Conservation (phyloP, 2,329 filamentous ascomycete genomes). For the Cladophialophora yegresii region DNA sequence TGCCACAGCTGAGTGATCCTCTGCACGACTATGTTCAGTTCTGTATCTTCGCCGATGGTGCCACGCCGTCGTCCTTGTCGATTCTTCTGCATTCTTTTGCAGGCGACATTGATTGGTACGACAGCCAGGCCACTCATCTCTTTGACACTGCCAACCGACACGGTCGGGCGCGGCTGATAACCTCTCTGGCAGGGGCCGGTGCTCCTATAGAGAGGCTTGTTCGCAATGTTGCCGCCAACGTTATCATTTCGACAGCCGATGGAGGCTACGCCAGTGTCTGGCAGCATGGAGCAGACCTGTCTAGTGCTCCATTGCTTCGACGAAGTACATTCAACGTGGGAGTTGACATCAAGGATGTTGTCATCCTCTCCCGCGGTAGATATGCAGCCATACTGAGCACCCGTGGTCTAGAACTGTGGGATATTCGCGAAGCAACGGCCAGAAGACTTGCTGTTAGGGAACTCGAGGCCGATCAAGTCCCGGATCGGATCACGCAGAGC, state of each 20-base stretch:
- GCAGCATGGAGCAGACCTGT: conserved; percentile 57
- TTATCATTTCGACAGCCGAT: conserved; percentile 77
- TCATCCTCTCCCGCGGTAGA: conserved; percentile 29
- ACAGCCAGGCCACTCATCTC: conserved; percentile 74
- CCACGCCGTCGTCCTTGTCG: conserved; percentile 64
- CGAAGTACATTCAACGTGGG: conserved; percentile 27
- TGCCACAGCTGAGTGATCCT: conserved; percentile 38
- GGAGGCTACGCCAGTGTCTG: conserved; percentile 80
- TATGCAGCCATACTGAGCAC: conserved; percentile 29
- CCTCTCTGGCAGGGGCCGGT: conserved; percentile 82
- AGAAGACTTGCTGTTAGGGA: conserved; percentile 20
- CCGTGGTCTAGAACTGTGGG: conserved; percentile 28
- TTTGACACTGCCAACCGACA: conserved; percentile 68
- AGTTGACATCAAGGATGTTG: conserved; percentile 27
- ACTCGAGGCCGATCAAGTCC: conserved; percentile 16
- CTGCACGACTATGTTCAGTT: conserved; percentile 66
- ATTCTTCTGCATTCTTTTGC: conserved; percentile 83
- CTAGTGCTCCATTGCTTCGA: conserved; percentile 26
- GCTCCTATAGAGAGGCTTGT: conserved; percentile 80
- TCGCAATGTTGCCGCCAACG: conserved; percentile 76
- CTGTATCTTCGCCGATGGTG: conserved; percentile 68
- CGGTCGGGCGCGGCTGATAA: conserved; percentile 62
- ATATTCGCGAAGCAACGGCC: conserved; percentile 30
- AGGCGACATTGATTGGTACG: conserved; percentile 78
- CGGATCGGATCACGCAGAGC: conserved; percentile 30